phyloP scores from a whole-genome alignment of 495 filamentous ascomycete species.

The Aspergillus incahuasiensis region DNA sequence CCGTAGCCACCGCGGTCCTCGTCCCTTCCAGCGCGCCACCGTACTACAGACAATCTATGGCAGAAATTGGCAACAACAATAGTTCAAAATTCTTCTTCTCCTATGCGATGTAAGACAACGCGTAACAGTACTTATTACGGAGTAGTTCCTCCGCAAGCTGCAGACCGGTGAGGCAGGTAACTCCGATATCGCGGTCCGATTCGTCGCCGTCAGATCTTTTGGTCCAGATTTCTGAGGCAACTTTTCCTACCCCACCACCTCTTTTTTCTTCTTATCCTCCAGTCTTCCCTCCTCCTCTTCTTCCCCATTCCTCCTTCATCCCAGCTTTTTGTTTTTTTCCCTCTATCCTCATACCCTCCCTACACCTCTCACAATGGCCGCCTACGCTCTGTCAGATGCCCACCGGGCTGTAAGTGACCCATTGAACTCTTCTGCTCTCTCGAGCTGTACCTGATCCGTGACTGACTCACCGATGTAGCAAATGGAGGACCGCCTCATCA shows the following conservation, averaged over 20 bases:
- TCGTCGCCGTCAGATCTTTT: background rate
- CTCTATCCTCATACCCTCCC: conserved; percentile 15
- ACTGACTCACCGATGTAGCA: conserved; percentile 64
- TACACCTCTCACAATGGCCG: conserved; percentile 42
- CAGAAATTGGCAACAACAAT: background rate
- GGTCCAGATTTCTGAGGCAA: conserved; percentile 18
- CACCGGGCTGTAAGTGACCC: conserved; percentile 74
- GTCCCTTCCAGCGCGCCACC: background rate
- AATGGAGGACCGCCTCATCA: conserved; percentile 80
- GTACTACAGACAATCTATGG: background rate
- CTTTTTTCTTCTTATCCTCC: conserved; percentile 6
- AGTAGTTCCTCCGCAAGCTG: background rate
- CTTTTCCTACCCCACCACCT: conserved; percentile 13
- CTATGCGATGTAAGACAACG: background rate
- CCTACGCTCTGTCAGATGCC: conserved; percentile 82
- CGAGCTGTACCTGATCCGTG: conserved; percentile 10
- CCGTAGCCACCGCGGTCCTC: conserved; percentile 15
- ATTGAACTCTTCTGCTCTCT: background rate
- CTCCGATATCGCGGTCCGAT: conserved; percentile 19
- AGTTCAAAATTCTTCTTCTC: background rate
- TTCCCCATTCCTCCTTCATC: conserved; percentile 16
- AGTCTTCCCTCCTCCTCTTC: conserved; percentile 3
- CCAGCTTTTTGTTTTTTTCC: conserved; percentile 10
- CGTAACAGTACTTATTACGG: background rate
- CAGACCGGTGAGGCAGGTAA: background rate